Base-by-base conservation (phyloP, 805 yeast genomes). In the Lipomyces japonicus region DNA sequence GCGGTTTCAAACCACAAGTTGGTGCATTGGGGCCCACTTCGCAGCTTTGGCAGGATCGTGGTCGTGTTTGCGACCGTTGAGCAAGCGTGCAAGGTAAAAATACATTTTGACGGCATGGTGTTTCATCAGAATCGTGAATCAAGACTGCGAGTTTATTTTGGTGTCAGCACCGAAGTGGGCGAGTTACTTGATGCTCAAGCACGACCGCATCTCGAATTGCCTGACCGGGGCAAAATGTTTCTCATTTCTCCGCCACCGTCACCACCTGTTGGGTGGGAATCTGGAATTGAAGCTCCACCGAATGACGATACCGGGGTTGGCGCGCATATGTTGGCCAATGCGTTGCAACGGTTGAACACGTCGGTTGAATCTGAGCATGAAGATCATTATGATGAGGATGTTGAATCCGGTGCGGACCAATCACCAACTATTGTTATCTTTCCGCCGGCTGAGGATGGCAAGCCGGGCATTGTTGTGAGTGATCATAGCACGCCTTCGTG, bases 221-320 rank as follows among this genome's bases (percentile, higher is more conserved):
- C 64, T 2, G 60, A 55, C 22, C 39, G 42, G 18, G 63, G 63
- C 16, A 47, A 51, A 46, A 39, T 59, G 22, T 45, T 57, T 37
- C 39, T 60, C 36, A 59, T 61, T 12, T 59, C 63, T 19, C 64
- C 64, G 14, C 64, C 64, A 22, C 60, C 61, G 23, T 61, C 64
- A 16, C 64, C 64, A n/a, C 64, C 64, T 1, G 50, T 55, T 3
- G 64, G 55, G 2, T 61, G 64, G 64, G 50, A 46, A 23, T 25
- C 54, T 19, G 19, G 19, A 6, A 40, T 35, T 10, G 64, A 61
- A 39, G 60, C 55, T 12, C 57, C 64, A 12, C 64, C 64, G 24
- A 61, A 61, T 28, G 19, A 35, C 19, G 39, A 48, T 16, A 26
- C 39, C 2, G 63, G 61, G 1, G 47, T 50, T 3, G 39, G 39